Conservation (phyloP, 768 basidiomycete genomes). For the Lanmaoa pseudosensibilis region DNA sequence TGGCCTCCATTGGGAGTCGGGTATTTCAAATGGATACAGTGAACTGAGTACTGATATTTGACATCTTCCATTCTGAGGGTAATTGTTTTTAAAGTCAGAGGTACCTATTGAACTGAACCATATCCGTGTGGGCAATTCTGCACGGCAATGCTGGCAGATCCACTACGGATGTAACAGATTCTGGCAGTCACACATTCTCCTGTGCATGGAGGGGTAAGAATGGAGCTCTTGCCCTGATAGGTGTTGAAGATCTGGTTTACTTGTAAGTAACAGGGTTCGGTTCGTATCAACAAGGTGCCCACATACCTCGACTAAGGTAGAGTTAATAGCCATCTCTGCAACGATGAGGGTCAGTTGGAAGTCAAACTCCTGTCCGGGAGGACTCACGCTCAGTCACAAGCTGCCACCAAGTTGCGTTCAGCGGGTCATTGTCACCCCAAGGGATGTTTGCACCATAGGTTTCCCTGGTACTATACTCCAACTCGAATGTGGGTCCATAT, state of each 20-base stretch:
- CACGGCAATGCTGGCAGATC: slow-evolving; percentile 58
- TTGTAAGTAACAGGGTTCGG: slow-evolving; percentile 2
- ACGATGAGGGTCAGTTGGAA: neutral
- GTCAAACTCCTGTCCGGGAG: neutral
- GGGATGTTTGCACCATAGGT: slow-evolving; percentile 57
- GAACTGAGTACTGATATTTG: neutral
- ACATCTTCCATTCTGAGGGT: neutral
- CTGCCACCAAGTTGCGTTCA: slow-evolving; percentile 87
- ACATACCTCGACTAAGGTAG: slow-evolving; percentile 58
- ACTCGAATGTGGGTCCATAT: slow-evolving; percentile 58
- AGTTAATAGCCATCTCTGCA: slow-evolving; percentile 58
- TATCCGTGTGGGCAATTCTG: slow-evolving; percentile 63
- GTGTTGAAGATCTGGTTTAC: slow-evolving; percentile 57
- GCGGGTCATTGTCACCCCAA: slow-evolving; percentile 63
- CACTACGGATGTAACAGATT: slow-evolving; percentile 78
- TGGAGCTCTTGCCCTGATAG: slow-evolving; percentile 70
- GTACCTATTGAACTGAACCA: slow-evolving; percentile 55
- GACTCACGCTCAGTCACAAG: slow-evolving; percentile 67
- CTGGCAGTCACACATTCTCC: slow-evolving; percentile 63
- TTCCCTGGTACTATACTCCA: slow-evolving; percentile 70
- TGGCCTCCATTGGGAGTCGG: neutral
- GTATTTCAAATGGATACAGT: neutral
- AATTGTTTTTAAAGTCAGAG: neutral
- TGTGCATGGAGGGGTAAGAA: slow-evolving; percentile 53
- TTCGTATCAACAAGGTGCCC: neutral